Conservation (phyloP, 1,284 basidiomycete genomes). For the Naganishia liquefaciens region DNA sequence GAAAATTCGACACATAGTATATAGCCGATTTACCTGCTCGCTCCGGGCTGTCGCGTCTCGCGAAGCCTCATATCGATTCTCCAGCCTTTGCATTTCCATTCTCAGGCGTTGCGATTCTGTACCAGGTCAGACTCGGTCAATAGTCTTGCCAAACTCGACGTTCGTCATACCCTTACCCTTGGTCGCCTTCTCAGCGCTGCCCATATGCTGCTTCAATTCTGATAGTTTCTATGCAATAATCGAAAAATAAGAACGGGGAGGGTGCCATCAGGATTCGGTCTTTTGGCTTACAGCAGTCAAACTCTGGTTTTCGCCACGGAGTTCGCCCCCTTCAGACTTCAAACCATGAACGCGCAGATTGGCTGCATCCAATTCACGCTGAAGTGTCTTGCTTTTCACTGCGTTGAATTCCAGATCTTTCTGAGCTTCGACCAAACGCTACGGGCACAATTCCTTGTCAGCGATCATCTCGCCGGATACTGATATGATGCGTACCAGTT, state of each 20-base stretch:
- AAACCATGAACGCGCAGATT: conserved; percentile 18
- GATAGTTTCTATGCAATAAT: background rate
- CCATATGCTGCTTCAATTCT: background rate
- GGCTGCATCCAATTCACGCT: conserved; percentile 17
- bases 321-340: conserved; percentile 18
- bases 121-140: background rate
- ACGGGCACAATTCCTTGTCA: background rate
- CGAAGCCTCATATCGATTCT: conserved; percentile 9
- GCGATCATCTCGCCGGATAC: background rate
- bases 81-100: conserved; percentile 1
- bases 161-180: background rate
- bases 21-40: conserved; percentile 2
- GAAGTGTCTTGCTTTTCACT: conserved; percentile 4
- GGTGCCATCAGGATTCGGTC: background rate
- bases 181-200: background rate
- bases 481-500: background rate
- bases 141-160: background rate
- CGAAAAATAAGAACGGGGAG: background rate
- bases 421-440: conserved; percentile 10
- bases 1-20: background rate
- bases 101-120: conserved; percentile 2
- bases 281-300: conserved; percentile 7
- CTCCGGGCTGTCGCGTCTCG: background rate
- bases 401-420: conserved; percentile 10
- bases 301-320: conserved; percentile 4